A percentile compares a stretch with the other conserved stretches of the same genome.
Conservation (phyloP, 805 yeast genomes). For the Naumovozyma baii region DNA sequence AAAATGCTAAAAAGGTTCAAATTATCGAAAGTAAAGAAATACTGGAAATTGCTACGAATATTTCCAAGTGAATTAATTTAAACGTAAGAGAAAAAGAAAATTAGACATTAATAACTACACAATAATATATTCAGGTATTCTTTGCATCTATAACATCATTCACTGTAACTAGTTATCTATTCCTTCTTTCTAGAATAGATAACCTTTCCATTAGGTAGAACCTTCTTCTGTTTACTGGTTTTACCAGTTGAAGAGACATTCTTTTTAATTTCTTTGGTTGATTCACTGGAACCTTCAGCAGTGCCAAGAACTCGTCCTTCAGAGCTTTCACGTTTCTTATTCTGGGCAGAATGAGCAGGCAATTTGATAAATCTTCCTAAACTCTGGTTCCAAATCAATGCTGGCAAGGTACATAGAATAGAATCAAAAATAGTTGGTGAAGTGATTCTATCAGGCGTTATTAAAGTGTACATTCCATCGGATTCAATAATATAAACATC, state of each 20-base stretch:
- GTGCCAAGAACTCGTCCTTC: not conserved
- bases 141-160: too few relatives aligned
- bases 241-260: not conserved
- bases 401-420: constrained; percentile 36
- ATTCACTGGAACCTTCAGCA: too few relatives aligned
- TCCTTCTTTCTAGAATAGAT: constrained; percentile 33
- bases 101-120: too few relatives aligned
- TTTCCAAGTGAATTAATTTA: too few relatives aligned
- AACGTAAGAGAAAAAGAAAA: too few relatives aligned
- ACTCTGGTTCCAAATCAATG: constrained; percentile 36
- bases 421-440: constrained; percentile 44
- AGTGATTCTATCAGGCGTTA: constrained; percentile 40
- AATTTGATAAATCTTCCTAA: constrained; percentile 30
- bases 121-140: too few relatives aligned
- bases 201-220: constrained; percentile 54
- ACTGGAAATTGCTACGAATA: too few relatives aligned
- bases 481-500: constrained; percentile 50
- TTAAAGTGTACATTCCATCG: constrained; percentile 32
- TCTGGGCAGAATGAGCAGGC: not conserved
- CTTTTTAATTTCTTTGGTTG: too few relatives aligned
- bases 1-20: constrained; percentile 19
- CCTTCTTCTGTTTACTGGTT: constrained; percentile 32
- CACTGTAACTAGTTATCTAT: too few relatives aligned
- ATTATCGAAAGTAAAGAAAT: constrained; percentile 25
- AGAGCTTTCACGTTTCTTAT: not conserved